Percentiles rank a stretch among this genome's conserved stretches.
Evolutionary conservation across 768 basidiomycete species (phyloP).

Genomic region (Galerina marginata): DNA sequence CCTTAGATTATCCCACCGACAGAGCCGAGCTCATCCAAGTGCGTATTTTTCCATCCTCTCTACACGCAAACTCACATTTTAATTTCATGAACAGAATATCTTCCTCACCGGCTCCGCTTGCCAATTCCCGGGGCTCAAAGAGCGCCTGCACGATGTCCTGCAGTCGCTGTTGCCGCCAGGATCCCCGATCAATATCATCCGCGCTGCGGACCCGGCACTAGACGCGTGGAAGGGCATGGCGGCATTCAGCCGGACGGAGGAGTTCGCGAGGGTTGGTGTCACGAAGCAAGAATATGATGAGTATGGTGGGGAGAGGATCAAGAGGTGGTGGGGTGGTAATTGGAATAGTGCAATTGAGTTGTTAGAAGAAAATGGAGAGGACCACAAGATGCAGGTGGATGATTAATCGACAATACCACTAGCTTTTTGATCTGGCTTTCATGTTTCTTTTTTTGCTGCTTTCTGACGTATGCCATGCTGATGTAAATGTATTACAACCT

Average conservation of each 20-base stretch:
- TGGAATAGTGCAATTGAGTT: constrained; percentile 56
- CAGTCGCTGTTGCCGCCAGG: constrained; percentile 87
- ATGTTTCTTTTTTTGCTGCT: not conserved
- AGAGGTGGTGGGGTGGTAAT: constrained; percentile 93
- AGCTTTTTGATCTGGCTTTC: not conserved
- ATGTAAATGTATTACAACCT: constrained; percentile 25
- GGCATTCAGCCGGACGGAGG: constrained; percentile 62
- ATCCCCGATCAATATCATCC: constrained; percentile 67
- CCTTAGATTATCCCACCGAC: constrained; percentile 67
- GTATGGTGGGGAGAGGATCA: constrained; percentile 84
- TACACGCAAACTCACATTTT: not conserved
- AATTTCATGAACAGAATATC: constrained; percentile 63
- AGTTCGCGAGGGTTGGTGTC: constrained; percentile 60
- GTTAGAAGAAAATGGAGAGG: not conserved
- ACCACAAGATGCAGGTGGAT: constrained; percentile 24
- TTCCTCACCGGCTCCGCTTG: constrained; percentile 88
- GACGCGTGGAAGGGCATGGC: constrained; percentile 98
- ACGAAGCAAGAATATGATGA: constrained; percentile 89
- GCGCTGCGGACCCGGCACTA: constrained; percentile 66
- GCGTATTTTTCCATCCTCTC: constrained; percentile 16
- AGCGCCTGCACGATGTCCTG: constrained; percentile 74
- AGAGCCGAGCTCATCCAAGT: constrained; percentile 81
- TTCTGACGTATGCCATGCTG: constrained; percentile 1
- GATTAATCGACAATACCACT: not conserved
- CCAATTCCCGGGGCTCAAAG: constrained; percentile 68